A percentile compares a stretch with the other conserved stretches of the same genome.
Evolutionary conservation across 345 rosid genomes (phyloP).

Genomic region (Conringia planisiliqua): DNA sequence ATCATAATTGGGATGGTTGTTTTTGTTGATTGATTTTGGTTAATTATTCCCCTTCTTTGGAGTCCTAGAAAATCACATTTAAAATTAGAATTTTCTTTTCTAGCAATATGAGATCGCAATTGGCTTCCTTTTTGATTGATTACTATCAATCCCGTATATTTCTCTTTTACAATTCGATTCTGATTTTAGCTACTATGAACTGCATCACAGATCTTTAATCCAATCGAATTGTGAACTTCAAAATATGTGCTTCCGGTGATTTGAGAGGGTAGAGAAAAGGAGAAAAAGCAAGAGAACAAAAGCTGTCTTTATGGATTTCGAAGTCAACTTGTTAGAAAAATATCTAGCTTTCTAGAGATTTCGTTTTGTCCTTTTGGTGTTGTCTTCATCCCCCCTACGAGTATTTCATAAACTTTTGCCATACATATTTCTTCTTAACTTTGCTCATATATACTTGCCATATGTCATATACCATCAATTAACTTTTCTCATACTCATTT

Average conservation of each 20-base stretch:
- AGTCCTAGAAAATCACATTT: no score
- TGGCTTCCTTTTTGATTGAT: no score
- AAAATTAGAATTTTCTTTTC: no score
- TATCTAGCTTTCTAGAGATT: neutral
- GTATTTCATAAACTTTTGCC: neutral
- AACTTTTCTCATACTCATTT: neutral
- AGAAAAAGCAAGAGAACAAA: conserved; percentile 12
- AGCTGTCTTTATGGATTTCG: conserved; percentile 19
- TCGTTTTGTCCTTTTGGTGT: conserved; percentile 18
- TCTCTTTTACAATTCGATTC: no score
- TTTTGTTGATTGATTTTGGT: neutral
- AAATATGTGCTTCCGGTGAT: neutral
- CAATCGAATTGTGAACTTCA: neutral
- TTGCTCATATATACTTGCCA: no score
- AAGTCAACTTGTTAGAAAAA: conserved; percentile 21
- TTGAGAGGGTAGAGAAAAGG: neutral
- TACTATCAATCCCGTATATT: no score
- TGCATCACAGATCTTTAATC: no score
- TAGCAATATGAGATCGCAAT: no score
- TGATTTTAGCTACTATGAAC: no score
- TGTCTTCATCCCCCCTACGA: conserved; percentile 12
- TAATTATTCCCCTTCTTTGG: neutral
- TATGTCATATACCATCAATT: neutral
- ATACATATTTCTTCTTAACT: neutral
- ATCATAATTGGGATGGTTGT: neutral